Evolutionary conservation across 2,329 filamentous ascomycete genomes (phyloP), one percentile per base, ranked within the genome.

Genomic region (Aspergillus sp.): DNA sequence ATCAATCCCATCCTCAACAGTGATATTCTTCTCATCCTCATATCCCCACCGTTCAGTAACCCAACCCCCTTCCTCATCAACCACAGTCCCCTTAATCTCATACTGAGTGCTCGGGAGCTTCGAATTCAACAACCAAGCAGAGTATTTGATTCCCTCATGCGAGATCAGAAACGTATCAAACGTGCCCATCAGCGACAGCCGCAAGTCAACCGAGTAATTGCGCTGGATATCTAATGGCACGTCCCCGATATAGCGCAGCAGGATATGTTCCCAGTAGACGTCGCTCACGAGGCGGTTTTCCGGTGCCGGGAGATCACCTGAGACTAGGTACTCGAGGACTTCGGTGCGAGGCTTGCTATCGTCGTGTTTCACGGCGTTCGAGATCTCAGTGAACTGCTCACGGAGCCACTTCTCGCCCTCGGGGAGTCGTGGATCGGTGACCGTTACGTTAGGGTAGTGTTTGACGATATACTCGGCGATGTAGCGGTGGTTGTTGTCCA

Each of bases 261-360:
- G 52, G 47, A 61, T 61, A 49, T 61, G 58, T 20, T 61, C 58
- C 58, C 58, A 61, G 52, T 61, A 61, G 26, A 61, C 39, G 12
- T 55, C 58, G 2, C 47, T 49, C 11, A 61, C 55, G 20, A 52
- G 42, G 12, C 58, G 58, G 14, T 46, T 46, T 6, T 18, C 18
- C 47, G 10, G 36, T 31, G 26, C 36, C 36, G 2, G 26, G 9
- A 51, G 18, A 10, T 58, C 4, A 6, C 36, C 55, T 0, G 2
- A 26, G 22, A 58, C 14, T 2, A 61, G 52, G 7, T 61, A 54
- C 14, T 61, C 29, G 11, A 61, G 26, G 24, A 61, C 55, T 3
- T 52, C 39, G 5, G 26, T 1, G 2, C 36, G 52, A 6, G 55
- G 58, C 58, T 58, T 58, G 55, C 58, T 58, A 11, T 32, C 26